These are phyloP conservation scores for Zanthoxylum bungeanum DNA, from an alignment of 345 rosid species.

Conservation along the genomic window DNA sequence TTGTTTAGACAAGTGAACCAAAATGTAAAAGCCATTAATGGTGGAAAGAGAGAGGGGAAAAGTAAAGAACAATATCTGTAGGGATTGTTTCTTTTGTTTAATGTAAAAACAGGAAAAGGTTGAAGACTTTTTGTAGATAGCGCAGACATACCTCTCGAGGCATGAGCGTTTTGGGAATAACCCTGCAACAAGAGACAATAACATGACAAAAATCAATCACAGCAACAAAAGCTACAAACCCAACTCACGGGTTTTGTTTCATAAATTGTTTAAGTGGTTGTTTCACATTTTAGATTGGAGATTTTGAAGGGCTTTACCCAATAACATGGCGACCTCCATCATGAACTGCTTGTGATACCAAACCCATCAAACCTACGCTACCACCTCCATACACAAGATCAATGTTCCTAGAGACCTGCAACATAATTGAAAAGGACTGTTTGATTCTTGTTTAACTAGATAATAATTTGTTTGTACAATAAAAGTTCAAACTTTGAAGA, in stretches of 20 bases:
- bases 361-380: conserved; percentile 98
- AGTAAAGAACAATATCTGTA: not conserved
- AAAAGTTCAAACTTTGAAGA: conserved; percentile 7
- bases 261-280: conserved; percentile 10
- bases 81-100: conserved; percentile 1
- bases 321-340: conserved; percentile 99
- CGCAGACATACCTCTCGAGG: conserved; percentile 98
- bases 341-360: conserved; percentile 98
- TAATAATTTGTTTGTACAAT: conserved; percentile 1
- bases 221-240: conserved; percentile 7
- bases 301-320: conserved; percentile 52
- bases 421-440: conserved; percentile 8
- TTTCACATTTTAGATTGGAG: not conserved
- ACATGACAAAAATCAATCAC: conserved; percentile 48
- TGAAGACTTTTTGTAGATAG: conserved; percentile 34
- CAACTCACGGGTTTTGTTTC: conserved; percentile 29
- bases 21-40: conserved; percentile 14
- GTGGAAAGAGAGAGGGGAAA: conserved; percentile 10
- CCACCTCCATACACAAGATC: conserved; percentile 99
- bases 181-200: conserved; percentile 74
- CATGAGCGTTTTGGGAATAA: conserved; percentile 99
- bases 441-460: conserved; percentile 11
- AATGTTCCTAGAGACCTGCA: conserved; percentile 93
- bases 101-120: conserved; percentile 34
- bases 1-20: conserved; percentile 22